These are phyloP conservation scores for Arabidopsis suecica DNA, from an alignment of 345 rosid genomes.

Conservation along the genomic window DNA sequence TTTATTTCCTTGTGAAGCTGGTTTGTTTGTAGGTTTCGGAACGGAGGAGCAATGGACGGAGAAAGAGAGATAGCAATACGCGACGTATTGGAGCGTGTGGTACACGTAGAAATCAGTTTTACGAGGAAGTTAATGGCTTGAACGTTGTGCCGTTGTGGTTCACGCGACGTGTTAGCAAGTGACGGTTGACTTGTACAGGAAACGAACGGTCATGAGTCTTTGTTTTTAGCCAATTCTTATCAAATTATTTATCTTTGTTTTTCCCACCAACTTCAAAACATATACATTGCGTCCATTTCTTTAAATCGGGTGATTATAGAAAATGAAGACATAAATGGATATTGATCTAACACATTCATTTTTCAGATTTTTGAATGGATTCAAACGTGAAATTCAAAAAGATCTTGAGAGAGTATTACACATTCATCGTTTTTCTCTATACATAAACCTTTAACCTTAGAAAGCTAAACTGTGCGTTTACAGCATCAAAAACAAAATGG, in stretches of 20 bases:
- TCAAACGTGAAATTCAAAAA: neutral
- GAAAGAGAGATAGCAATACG: conserved; percentile 30
- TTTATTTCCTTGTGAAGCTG: conserved; percentile 22
- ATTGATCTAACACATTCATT: neutral
- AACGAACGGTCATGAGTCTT: conserved; percentile 44
- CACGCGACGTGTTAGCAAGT: conserved; percentile 40
- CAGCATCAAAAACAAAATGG: conserved; percentile 29
- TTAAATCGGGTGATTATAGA: no score
- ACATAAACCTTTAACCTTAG: neutral
- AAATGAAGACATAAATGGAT: no score
- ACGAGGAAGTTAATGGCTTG: neutral
- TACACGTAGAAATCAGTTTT: conserved; percentile 34
- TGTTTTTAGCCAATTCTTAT: conserved; percentile 2
- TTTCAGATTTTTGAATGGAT: neutral
- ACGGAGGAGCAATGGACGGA: conserved; percentile 42
- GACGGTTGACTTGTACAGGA: conserved; percentile 33
- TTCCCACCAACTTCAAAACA: conserved; percentile 1
- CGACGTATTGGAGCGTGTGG: conserved; percentile 8
- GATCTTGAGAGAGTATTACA: conserved; percentile 19
- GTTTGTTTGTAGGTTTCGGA: conserved; percentile 28
- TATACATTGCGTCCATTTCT: no score
- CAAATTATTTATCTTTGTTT: neutral
- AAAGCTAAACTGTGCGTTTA: conserved; percentile 27
- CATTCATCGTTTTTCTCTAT: conserved; percentile 11
- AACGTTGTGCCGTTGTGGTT: conserved; percentile 30